These are phyloP conservation scores for Phialophora verrucosa DNA, from an alignment of 2,329 filamentous ascomycete genomes.

Conservation along the genomic window DNA sequence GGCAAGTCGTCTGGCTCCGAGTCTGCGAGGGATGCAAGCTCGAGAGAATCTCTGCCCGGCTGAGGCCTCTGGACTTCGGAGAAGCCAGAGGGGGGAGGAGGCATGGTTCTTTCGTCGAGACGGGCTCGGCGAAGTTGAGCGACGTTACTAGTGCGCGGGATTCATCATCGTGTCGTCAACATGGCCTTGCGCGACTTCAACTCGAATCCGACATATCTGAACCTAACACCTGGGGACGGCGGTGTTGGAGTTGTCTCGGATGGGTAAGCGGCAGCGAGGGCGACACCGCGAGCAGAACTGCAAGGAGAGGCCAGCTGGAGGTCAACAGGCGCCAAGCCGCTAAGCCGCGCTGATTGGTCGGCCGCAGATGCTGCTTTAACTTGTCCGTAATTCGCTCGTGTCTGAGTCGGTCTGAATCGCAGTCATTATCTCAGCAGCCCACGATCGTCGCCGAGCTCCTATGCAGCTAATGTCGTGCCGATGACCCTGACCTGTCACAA, in stretches of 20 bases:
- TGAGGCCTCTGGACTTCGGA: constrained; percentile 35
- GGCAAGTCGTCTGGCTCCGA: constrained; percentile 67
- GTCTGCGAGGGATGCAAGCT: constrained; percentile 92
- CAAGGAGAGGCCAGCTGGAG: neutral
- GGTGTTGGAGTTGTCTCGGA: neutral
- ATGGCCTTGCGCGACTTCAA: neutral
- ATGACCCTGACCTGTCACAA: neutral
- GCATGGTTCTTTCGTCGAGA: constrained; percentile 21
- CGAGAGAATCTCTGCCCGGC: constrained; percentile 85
- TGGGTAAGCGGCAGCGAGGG: neutral
- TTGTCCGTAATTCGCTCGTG: neutral
- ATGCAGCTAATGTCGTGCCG: neutral
- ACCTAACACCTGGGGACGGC: neutral
- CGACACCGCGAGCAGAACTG: neutral
- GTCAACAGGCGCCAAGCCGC: neutral
- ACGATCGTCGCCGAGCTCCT: neutral
- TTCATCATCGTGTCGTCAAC: constrained; percentile 4
- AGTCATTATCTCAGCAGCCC: neutral
- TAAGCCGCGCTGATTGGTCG: neutral
- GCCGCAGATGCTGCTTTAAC: neutral
- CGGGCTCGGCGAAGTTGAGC: constrained; percentile 4
- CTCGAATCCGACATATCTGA: neutral
- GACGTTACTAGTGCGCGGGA: constrained; percentile 1
- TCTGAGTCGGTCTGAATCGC: neutral
- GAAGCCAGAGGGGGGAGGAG: constrained; percentile 33